Base-by-base conservation (phyloP, 78 protist genomes). In the Tieghemostelium lacteum region DNA sequence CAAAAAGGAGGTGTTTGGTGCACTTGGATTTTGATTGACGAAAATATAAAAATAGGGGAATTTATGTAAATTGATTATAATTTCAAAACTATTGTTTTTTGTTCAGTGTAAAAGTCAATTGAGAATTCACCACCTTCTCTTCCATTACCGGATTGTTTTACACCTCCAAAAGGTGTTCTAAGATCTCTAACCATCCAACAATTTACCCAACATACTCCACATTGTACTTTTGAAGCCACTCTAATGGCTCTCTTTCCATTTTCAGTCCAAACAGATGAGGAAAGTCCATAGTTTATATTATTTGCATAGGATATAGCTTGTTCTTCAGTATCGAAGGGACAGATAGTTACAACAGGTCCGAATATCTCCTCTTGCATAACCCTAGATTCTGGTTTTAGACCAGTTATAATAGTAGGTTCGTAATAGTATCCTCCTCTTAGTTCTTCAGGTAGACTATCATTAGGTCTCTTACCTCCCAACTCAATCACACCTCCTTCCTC, bases 131-230 rank as follows among this genome's bases (percentile, higher is more conserved):
- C 98, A 57, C 96, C 95, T 34, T 96, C 99, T 16, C 99, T 75
- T 16, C 99, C 99, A 34, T 95, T 60, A 29, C 99, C 99, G 1
- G 94, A 72, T 50, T 37, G 40, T 63, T 86, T 86, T 40, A 37
- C 42, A 40, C 93, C 93, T 6, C 93, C 93, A 58, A 86, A 86
- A 55, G 93, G 93, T 29, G 85, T 73, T 24, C 85, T 36, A 8
- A 86, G 26, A 67, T 86, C 93, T 22, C 93, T 57, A 34, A 93
- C 54, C 86, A 96, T 49, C 97, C 97, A 97, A 73, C 97, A 94
- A 61, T 97, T 97, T 39, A 95, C 92, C 98, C 98, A 96, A 50
- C 95, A 95, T 5, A 94, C 95, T 24, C 99, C 97, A 2, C 73
- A 87, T 19, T 97, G 91, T 16, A 96, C 36, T 22, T 52, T 42